Conservation (phyloP, 2,329 filamentous ascomycete genomes). For the Fusarium kyushuense region DNA sequence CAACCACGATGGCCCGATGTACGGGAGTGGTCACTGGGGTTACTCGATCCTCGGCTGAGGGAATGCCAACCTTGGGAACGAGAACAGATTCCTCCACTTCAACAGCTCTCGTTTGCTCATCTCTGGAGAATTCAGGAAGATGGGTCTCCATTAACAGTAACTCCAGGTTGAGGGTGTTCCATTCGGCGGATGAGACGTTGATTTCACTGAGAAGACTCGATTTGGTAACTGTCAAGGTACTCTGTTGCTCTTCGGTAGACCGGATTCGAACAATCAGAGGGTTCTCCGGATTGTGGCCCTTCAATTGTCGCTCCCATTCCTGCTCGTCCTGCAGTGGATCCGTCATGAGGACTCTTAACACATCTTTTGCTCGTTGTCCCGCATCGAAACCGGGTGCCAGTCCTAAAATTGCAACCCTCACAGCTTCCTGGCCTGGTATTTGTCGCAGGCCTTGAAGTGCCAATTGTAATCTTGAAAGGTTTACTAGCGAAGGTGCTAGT, state of each 20-base stretch:
- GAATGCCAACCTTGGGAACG: conserved; percentile 80
- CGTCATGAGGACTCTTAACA: conserved; percentile 77
- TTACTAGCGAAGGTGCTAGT: conserved; percentile 70
- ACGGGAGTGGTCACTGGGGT: conserved; percentile 83
- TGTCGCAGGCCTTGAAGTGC: conserved; percentile 74
- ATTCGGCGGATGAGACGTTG: conserved; percentile 70
- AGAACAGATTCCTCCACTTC: conserved; percentile 74
- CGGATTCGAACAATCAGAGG: conserved; percentile 73
- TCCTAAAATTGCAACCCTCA: conserved; percentile 69
- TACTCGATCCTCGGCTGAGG: conserved; percentile 72
- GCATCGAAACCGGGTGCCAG: conserved; percentile 56
- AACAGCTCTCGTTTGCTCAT: conserved; percentile 49
- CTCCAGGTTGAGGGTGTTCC: conserved; percentile 74
- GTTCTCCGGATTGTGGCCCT: conserved; percentile 61
- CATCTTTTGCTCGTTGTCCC: conserved; percentile 66
- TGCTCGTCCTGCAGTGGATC: conserved; percentile 74
- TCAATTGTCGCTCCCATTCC: conserved; percentile 75
- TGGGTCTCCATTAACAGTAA: conserved; percentile 68
- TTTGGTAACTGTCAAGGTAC: conserved; percentile 48
- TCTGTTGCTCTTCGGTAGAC: conserved; percentile 47
- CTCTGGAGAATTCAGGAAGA: conserved; percentile 51
- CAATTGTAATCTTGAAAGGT: conserved; percentile 77
- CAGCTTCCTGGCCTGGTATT: conserved; percentile 65
- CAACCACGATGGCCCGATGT: conserved; percentile 82
- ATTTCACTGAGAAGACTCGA: conserved; percentile 66